A percentile compares a stretch with the other conserved stretches of the same genome.
These are phyloP conservation scores for Pascua sp. DNA, from an alignment of 1,284 basidiomycete species.

Conservation along the genomic window DNA sequence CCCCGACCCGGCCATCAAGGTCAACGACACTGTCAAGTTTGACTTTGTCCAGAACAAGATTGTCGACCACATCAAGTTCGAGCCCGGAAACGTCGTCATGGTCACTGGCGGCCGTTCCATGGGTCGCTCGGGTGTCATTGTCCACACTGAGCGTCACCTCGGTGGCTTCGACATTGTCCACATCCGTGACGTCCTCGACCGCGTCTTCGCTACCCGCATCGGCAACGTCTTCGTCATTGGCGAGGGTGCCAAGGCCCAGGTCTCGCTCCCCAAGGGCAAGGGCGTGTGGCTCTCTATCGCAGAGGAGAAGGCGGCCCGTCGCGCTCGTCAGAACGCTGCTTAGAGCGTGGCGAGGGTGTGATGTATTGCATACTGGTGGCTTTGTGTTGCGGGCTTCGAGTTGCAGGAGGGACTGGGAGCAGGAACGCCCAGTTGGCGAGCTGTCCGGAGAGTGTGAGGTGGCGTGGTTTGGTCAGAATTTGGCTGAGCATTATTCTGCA, in stretches of 20 bases:
- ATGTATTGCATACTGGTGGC: too few species aligned
- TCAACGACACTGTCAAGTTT: conserved; percentile 98
- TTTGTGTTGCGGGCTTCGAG: too few species aligned
- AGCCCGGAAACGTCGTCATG: conserved; percentile 96
- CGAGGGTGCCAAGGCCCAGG: conserved; percentile 90
- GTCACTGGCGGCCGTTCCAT: conserved; percentile 99
- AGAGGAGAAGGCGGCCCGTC: conserved; percentile 4
- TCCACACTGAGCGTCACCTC: conserved; percentile 93
- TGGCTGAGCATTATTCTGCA: too few species aligned
- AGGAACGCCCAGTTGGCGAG: too few species aligned
- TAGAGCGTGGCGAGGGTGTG: too few species aligned
- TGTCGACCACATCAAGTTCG: conserved; percentile 89
- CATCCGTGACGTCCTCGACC: conserved; percentile 91
- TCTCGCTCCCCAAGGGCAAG: conserved; percentile 97
- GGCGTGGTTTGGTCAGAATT: too few species aligned
- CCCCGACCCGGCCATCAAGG: conserved; percentile 92
- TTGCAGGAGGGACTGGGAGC: too few species aligned
- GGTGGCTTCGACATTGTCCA: conserved; percentile 98
- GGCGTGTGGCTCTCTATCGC: conserved; percentile 71
- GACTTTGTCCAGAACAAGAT: conserved; percentile 96
- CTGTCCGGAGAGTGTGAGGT: too few species aligned
- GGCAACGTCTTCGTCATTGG: conserved; percentile 96
- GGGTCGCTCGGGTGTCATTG: conserved; percentile 94
- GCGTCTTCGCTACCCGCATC: conserved; percentile 92
- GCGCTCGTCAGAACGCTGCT: too few species aligned